Evolutionary conservation across 2,329 filamentous ascomycete species (phyloP), one percentile per base, ranked within the genome.

Genomic region (Delphinella strobiligena): DNA sequence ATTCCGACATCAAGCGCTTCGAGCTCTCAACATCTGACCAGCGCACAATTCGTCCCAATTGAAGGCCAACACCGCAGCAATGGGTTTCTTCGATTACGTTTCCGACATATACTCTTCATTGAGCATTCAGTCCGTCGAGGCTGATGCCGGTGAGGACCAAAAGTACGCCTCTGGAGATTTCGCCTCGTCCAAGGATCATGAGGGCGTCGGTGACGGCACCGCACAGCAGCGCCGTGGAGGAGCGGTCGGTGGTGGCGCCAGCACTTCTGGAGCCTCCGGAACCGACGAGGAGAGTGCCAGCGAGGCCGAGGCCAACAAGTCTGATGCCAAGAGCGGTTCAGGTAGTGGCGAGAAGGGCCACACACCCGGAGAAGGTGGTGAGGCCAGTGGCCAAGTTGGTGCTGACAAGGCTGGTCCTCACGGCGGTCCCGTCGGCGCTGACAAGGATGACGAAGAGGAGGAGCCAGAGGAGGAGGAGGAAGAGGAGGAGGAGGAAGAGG

Each of bases 401-500:
- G 29, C 45, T 16, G 45, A 49, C 18, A 45, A 42, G 18, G 45
- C 44, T 39, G 51, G 51, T 19, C 51, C 51, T 24, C 44, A 51
- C 43, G 51, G 51, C 15, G 51, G 51, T 8, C 37, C 44, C 17
- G 48, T 52, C 18, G 54, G 50, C 40, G 66, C 63, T 39, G 67
- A 66, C 19, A 67, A 66, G 33, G 64, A 64, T 15, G 73, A 69
- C 32, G 67, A 64, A 31, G 71, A 69, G 16, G 71, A 72, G 14
- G 75, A 70, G 18, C 76, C 72, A 27, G 75, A 74, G 22, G 77
- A 74, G 17, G 78, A 79, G 32, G 81, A 79, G 18, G 80, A 82
- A 32, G 79, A 81, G 24, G 80, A 82, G 27, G 80, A 86, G 15
- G 83, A 88, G 44, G 84, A 91, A 38, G 84, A 89, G 47, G 82